Evolutionary conservation across 2,329 filamentous ascomycete genomes (phyloP).

Genomic region (Trichoderma cornu-damae): DNA sequence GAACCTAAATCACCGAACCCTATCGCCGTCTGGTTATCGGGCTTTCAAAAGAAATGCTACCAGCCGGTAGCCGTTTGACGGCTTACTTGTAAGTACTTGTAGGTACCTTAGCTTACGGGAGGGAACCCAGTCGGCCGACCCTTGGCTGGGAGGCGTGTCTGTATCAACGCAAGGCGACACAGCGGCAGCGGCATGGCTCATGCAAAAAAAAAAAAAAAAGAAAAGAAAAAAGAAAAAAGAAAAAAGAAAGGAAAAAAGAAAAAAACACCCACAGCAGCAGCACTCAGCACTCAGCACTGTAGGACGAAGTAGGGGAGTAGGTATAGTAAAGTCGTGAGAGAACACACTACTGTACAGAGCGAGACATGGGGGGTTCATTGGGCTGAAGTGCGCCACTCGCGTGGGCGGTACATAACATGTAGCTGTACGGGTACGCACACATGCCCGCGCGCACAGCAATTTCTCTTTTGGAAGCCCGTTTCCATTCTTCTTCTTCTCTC

Average conservation of each 20-base stretch:
- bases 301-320: too few relatives aligned
- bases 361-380: conserved; percentile 1
- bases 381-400: not conserved
- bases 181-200: not conserved
- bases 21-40: conserved; percentile 7
- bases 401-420: too few relatives aligned
- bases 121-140: conserved; percentile 1
- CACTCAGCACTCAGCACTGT: too few relatives aligned
- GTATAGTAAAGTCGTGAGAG: not conserved
- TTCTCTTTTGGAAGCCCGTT: too few relatives aligned
- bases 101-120: not conserved
- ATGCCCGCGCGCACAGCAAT: not conserved
- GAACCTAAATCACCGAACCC: conserved; percentile 12
- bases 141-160: not conserved
- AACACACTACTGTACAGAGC: too few relatives aligned
- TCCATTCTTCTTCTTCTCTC: too few relatives aligned
- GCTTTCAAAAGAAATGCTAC: not conserved
- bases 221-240: too few relatives aligned
- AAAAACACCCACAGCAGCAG: too few relatives aligned
- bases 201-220: too few relatives aligned
- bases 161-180: not conserved
- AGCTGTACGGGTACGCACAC: too few relatives aligned
- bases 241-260: too few relatives aligned
- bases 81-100: not conserved
- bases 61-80: not conserved